Evolutionary conservation across 805 yeast genomes (phyloP).

Genomic region (Jamesozyma jinghongensis): DNA sequence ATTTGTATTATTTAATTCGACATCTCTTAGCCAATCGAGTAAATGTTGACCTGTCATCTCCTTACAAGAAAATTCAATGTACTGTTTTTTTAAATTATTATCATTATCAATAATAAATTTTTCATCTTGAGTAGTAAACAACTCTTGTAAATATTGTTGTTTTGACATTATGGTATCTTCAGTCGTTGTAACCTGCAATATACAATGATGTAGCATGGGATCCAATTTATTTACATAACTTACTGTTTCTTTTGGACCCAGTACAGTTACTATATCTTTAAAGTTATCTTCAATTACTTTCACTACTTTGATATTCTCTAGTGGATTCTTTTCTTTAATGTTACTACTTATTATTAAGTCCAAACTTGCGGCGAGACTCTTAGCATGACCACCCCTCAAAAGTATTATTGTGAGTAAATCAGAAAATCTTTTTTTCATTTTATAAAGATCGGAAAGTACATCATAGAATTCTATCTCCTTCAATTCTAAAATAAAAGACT

Average conservation of each 20-base stretch:
- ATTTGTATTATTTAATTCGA: slow-evolving; percentile 11
- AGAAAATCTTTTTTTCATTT: slow-evolving; percentile 8
- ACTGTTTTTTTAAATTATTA: slow-evolving; percentile 8
- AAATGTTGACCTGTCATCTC: slow-evolving; percentile 6
- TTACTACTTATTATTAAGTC: not conserved
- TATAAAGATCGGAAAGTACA: slow-evolving; percentile 19
- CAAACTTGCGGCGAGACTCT: not conserved
- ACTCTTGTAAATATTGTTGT: slow-evolving; percentile 14
- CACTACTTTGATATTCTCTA: slow-evolving; percentile 3
- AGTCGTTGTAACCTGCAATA: slow-evolving; percentile 3
- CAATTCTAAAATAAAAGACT: slow-evolving; percentile 30
- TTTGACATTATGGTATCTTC: slow-evolving; percentile 2
- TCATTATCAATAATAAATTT: not conserved
- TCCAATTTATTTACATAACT: slow-evolving; percentile 10
- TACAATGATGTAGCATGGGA: slow-evolving; percentile 13
- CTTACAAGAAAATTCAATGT: slow-evolving; percentile 15
- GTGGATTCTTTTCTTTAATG: slow-evolving; percentile 1
- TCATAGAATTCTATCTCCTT: slow-evolving; percentile 16
- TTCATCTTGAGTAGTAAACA: slow-evolving; percentile 5
- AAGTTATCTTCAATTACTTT: slow-evolving; percentile 12
- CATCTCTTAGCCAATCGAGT: slow-evolving; percentile 10
- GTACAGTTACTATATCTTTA: not conserved
- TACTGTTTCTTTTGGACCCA: slow-evolving; percentile 8
- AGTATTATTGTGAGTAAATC: slow-evolving; percentile 8
- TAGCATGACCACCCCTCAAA: not conserved